phyloP scores from a whole-genome alignment of 2,329 filamentous ascomycete species.

The Myrmaecium sp. region DNA sequence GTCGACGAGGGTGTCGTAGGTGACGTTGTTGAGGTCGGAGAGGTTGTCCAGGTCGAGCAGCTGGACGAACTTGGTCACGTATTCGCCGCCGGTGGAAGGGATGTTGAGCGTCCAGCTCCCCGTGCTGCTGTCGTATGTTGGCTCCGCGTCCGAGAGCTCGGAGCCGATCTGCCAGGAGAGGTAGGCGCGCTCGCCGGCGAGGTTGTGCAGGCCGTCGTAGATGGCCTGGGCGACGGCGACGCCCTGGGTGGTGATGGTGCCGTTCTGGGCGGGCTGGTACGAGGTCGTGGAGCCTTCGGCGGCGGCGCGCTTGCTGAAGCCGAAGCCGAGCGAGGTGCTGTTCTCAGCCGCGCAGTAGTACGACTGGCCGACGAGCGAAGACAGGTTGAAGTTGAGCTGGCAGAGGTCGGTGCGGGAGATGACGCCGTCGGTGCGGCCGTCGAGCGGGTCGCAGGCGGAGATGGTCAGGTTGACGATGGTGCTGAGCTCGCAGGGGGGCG shows the following conservation, averaged over 20 bases:
- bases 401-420: constrained; percentile 33
- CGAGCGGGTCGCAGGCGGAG: constrained; percentile 35
- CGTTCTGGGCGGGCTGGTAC: constrained; percentile 13
- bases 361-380: constrained; percentile 27
- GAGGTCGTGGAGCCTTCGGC: constrained; percentile 2
- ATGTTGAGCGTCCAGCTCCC: constrained; percentile 17
- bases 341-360: constrained; percentile 25
- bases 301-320: constrained; percentile 5
- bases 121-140: constrained; percentile 18
- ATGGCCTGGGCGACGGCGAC: constrained; percentile 11
- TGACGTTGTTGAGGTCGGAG: constrained; percentile 17
- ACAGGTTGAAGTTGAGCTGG: constrained; percentile 29
- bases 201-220: constrained; percentile 23
- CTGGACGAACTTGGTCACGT: constrained; percentile 26
- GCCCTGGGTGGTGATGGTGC: constrained; percentile 16
- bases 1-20: constrained; percentile 38
- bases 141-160: constrained; percentile 17
- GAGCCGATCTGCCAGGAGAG: constrained; percentile 20
- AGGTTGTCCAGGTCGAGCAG: constrained; percentile 8
- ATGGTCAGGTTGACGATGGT: constrained; percentile 40
- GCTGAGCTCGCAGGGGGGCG: constrained; percentile 28
- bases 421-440: constrained; percentile 38
- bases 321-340: constrained; percentile 7
- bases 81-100: constrained; percentile 21
- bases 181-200: constrained; percentile 24